Evolutionary conservation across 345 rosid genomes (phyloP).

Genomic region (Linum usitatissimum): DNA sequence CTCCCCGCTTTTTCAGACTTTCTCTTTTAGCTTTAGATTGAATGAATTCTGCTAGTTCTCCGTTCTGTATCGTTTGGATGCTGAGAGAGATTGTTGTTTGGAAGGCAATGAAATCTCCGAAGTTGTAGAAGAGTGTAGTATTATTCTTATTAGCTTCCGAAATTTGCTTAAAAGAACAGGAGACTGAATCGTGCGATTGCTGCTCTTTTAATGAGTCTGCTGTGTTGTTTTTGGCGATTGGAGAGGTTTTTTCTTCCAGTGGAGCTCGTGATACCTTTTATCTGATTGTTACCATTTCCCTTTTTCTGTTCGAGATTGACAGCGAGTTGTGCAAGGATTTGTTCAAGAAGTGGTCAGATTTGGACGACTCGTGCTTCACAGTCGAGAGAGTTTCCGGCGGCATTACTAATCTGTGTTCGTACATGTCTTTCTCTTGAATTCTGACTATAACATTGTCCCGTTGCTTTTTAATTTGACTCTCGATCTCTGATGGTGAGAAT

Average conservation of each 20-base stretch:
- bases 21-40: neutral
- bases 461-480: neutral
- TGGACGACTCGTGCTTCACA: conserved; percentile 54
- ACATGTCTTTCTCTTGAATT: neutral
- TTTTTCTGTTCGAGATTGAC: conserved; percentile 12
- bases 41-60: neutral
- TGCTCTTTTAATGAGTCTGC: no score
- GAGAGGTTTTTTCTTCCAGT: no score
- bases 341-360: conserved; percentile 60
- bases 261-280: neutral
- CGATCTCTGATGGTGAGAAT: conserved; percentile 1
- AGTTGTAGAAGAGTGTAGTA: no score
- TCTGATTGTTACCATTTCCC: neutral
- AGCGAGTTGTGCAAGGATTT: conserved; percentile 79
- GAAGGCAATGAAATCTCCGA: no score
- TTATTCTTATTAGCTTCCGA: neutral
- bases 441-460: neutral
- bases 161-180: neutral
- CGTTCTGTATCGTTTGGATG: no score
- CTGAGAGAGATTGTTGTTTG: no score
- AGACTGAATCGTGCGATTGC: no score
- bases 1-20: neutral
- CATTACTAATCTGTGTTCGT: conserved; percentile 85
- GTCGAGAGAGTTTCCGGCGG: conserved; percentile 84
- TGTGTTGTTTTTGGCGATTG: neutral